Conservation (phyloP, 2,329 filamentous ascomycete genomes). For the Chlorencoelia australis region DNA sequence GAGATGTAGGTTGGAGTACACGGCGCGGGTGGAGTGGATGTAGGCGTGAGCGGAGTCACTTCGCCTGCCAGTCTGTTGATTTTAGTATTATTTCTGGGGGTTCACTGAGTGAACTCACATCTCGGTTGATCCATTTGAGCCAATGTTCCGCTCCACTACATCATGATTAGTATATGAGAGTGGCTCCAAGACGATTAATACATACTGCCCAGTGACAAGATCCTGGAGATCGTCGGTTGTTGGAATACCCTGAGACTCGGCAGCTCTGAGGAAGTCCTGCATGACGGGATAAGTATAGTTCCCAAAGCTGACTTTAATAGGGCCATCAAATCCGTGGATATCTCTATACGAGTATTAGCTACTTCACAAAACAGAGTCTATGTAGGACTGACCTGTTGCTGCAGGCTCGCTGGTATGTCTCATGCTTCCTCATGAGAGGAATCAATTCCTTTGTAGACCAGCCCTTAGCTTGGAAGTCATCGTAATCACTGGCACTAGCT, state of each 20-base stretch:
- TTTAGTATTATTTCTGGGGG: slow-evolving; percentile 2
- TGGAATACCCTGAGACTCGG: slow-evolving; percentile 65
- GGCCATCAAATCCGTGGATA: slow-evolving; percentile 67
- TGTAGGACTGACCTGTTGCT: slow-evolving; percentile 40
- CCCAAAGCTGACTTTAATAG: slow-evolving; percentile 56
- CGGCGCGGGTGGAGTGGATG: slow-evolving; percentile 63
- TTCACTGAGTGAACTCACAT: slow-evolving; percentile 28
- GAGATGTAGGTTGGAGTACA: slow-evolving; percentile 50
- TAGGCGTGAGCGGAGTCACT: slow-evolving; percentile 72
- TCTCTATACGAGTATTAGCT: slow-evolving; percentile 35
- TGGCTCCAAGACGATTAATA: neutral
- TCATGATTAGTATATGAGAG: slow-evolving; percentile 3
- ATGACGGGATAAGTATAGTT: slow-evolving; percentile 62
- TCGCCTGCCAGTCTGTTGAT: slow-evolving; percentile 51
- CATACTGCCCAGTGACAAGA: slow-evolving; percentile 45
- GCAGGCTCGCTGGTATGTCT: slow-evolving; percentile 43
- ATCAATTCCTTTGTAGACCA: slow-evolving; percentile 43
- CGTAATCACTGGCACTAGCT: slow-evolving; percentile 37
- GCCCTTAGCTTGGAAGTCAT: slow-evolving; percentile 43
- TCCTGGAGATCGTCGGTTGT: slow-evolving; percentile 70
- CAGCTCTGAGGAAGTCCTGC: slow-evolving; percentile 67
- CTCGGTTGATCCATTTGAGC: slow-evolving; percentile 77
- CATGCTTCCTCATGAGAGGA: slow-evolving; percentile 46
- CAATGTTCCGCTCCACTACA: slow-evolving; percentile 63
- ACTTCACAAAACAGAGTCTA: neutral